These are phyloP conservation scores for Didymellaceae sp. DNA, from an alignment of 2,329 filamentous ascomycete species.

Conservation along the genomic window DNA sequence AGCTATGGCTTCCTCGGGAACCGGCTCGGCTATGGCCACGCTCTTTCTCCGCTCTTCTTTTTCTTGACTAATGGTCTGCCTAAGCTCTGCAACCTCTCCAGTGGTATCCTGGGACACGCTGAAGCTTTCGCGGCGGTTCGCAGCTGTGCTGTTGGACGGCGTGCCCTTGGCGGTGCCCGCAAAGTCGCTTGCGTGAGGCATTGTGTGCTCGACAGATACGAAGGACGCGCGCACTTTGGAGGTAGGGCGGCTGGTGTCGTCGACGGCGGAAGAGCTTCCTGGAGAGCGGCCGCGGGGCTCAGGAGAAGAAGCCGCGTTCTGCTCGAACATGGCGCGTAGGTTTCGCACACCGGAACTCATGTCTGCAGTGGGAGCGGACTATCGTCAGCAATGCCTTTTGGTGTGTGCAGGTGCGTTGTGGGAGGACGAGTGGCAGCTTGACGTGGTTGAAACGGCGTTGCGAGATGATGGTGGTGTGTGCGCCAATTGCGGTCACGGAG, in stretches of 20 bases:
- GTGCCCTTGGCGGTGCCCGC: conserved; percentile 36
- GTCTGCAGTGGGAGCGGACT: conserved; percentile 45
- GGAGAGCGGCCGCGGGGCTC: conserved; percentile 55
- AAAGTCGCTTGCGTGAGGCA: conserved; percentile 41
- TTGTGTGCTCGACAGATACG: conserved; percentile 53
- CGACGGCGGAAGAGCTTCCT: conserved; percentile 41
- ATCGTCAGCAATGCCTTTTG: conserved; percentile 36
- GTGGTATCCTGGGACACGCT: conserved; percentile 47
- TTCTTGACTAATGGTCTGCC: conserved; percentile 51
- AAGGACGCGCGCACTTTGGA: conserved; percentile 58
- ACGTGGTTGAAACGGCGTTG: conserved; percentile 25
- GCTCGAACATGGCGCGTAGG: conserved; percentile 58
- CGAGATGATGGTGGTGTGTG: conserved; percentile 36
- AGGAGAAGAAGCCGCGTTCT: conserved; percentile 44
- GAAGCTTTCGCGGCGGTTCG: conserved; percentile 52
- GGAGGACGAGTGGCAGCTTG: conserved; percentile 18
- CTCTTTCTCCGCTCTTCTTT: conserved; percentile 48
- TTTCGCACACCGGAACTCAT: conserved; percentile 58
- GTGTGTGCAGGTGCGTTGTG: conserved; percentile 21
- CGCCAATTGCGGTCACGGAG: conserved; percentile 17
- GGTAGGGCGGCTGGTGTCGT: conserved; percentile 44
- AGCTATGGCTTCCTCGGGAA: conserved; percentile 54
- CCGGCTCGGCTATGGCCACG: conserved; percentile 44
- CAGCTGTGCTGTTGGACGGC: conserved; percentile 37
- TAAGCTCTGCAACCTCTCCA: conserved; percentile 46